Percentiles rank a stretch among this genome's conserved stretches.
These are phyloP conservation scores for Pseudoperonospora humuli DNA, from an alignment of 352 stramenopile genomes.

Conservation along the genomic window DNA sequence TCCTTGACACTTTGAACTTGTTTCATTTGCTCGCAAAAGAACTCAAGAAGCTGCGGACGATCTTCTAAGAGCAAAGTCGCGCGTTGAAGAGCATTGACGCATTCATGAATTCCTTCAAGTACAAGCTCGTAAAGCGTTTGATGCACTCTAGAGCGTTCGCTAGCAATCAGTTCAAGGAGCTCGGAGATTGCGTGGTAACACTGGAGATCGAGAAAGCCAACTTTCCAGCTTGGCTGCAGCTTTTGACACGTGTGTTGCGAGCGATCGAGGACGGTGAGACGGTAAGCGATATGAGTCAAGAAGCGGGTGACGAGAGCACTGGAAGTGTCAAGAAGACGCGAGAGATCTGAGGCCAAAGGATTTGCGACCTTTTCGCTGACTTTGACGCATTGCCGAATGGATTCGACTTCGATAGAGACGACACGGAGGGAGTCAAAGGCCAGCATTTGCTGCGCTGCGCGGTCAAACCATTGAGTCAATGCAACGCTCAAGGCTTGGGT, in stretches of 20 bases:
- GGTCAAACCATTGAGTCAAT: conserved; percentile 39
- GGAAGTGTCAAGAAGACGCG: conserved; percentile 27
- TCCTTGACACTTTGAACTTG: conserved; percentile 47
- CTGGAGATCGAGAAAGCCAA: conserved; percentile 70
- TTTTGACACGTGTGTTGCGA: conserved; percentile 60
- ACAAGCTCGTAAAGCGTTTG: conserved; percentile 30
- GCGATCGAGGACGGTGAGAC: conserved; percentile 33
- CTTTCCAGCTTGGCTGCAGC: conserved; percentile 57
- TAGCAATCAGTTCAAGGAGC: conserved; percentile 47
- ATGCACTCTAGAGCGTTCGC: conserved; percentile 39
- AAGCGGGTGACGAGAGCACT: conserved; percentile 36
- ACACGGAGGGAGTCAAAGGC: conserved; percentile 45
- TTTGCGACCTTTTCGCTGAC: background rate
- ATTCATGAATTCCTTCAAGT: conserved; percentile 31
- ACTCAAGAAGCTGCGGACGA: conserved; percentile 58
- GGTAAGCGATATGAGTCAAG: conserved; percentile 30
- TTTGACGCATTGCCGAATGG: conserved; percentile 11
- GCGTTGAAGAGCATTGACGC: conserved; percentile 36
- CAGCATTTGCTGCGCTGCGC: conserved; percentile 44
- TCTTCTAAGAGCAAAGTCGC: conserved; percentile 48
- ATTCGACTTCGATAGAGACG: conserved; percentile 43
- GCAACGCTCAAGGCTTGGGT: conserved; percentile 26
- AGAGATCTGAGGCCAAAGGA: conserved; percentile 11
- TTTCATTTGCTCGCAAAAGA: conserved; percentile 65
- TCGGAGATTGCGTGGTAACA: conserved; percentile 52